Base-by-base conservation (phyloP, 371 early-diverging fungal species). In the Haplosporangium sp. region DNA sequence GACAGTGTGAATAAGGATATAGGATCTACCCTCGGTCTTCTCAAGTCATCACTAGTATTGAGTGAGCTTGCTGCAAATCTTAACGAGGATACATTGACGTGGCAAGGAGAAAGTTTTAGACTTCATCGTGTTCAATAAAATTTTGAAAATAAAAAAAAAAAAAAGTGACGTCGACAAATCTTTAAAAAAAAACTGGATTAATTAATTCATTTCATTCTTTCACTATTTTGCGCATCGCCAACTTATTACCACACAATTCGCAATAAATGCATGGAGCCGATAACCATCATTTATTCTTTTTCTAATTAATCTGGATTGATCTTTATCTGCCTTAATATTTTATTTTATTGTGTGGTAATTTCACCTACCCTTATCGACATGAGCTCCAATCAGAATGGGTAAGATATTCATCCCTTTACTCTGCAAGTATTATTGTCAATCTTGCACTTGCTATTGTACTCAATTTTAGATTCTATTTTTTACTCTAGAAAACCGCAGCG, bases 31-130 rank as follows among this genome's bases (percentile, higher is more conserved):
- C 58, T 71, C 17, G 75, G 72, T 8, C 66, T 81, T 17, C 57
- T 81, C 44, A 81, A 72, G 67, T 81, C 82, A 4, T 74, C 82
- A 2, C 42, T 81, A 39, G 76, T 81, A 38, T 57, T 71, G 63
- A 66, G 63, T 10, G 82, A 81, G 57, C 63, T 81, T 8, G 76
- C 72, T 0, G 52, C 64, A 13, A 34, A 50, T 19, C 66, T 81
- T 8, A 72, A 75, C 7, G 40, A 69, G 35, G 61, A 74, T 2
- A 61, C 76, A 0, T 37, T 81, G 27, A 11, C 19, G 1, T 81
- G 82, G 82, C 68, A 75, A 19, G 82, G 75, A 1, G 27, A 69
- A 37, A 57, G 61, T 13, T 74, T 45, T n/a, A 38, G 20, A 1
- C 53, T 76, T 2, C 17, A 39, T 11, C n/a, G 19, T 8, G 40